A percentile compares a stretch with the other conserved stretches of the same genome.
These are phyloP conservation scores for Calonectria multiphialidica DNA, from an alignment of 2,329 filamentous ascomycete genomes.

Conservation along the genomic window DNA sequence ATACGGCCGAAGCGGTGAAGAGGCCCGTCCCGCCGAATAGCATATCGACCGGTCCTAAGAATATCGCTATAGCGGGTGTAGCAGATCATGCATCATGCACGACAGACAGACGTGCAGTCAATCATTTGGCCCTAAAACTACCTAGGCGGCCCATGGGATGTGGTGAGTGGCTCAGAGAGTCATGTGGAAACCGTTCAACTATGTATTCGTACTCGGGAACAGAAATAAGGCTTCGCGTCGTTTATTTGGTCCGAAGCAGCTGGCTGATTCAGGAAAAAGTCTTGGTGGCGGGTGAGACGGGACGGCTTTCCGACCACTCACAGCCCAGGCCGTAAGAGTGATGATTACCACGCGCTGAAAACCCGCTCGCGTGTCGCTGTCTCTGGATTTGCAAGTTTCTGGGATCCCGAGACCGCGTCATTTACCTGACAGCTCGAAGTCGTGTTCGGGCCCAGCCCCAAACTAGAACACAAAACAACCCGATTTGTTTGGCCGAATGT, in stretches of 20 bases:
- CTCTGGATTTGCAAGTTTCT: not conserved
- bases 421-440: not conserved
- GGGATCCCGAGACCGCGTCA: not conserved
- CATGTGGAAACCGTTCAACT: not conserved
- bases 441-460: not conserved
- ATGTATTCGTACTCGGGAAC: not conserved
- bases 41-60: conserved; percentile 15
- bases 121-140: not conserved
- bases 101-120: not conserved
- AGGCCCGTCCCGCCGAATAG: conserved; percentile 31
- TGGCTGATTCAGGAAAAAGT: not conserved
- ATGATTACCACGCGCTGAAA: not conserved
- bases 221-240: not conserved
- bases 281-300: conserved; percentile 14
- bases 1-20: conserved; percentile 38
- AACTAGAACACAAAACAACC: not conserved
- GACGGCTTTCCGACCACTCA: conserved; percentile 7
- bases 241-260: not conserved
- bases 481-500: not conserved
- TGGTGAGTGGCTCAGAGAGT: not conserved
- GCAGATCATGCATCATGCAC: not conserved
- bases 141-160: not conserved
- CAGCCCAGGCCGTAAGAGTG: not conserved
- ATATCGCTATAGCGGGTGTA: conserved; percentile 15
- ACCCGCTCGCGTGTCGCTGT: not conserved